A percentile compares a stretch with the other conserved stretches of the same genome.
These are phyloP conservation scores for Verticillium alfalfae DNA, from an alignment of 2,329 filamentous ascomycete genomes.

Conservation along the genomic window DNA sequence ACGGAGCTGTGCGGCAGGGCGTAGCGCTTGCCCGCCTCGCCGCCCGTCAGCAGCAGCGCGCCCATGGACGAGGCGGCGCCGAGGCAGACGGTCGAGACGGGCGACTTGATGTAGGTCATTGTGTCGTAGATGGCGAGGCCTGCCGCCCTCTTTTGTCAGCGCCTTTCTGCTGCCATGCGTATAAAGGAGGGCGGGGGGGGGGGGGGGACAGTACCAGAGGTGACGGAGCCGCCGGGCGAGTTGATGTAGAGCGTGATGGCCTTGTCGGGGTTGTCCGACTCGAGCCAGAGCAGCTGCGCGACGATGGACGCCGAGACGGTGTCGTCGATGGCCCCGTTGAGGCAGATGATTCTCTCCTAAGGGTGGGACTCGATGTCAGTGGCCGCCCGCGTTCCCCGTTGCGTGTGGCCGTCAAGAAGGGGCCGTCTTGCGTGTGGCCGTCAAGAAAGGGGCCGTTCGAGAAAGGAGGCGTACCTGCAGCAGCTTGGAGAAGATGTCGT, in stretches of 20 bases:
- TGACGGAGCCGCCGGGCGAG: constrained; percentile 88
- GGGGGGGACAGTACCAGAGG: constrained; percentile 40
- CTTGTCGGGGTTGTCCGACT: constrained; percentile 92
- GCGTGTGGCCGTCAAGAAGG: too few species aligned
- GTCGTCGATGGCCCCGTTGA: constrained; percentile 90
- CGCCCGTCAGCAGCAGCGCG: constrained; percentile 79
- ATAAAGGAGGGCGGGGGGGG: neutral
- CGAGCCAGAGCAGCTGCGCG: constrained; percentile 93
- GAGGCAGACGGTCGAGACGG: constrained; percentile 91
- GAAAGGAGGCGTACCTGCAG: constrained; percentile 51
- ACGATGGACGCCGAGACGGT: constrained; percentile 89
- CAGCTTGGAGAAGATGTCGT: constrained; percentile 78
- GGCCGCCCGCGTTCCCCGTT: too few species aligned
- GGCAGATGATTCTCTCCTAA: constrained; percentile 86
- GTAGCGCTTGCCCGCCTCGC: constrained; percentile 77
- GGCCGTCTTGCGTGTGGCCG: too few species aligned
- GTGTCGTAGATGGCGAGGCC: constrained; percentile 94
- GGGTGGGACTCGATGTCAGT: too few species aligned
- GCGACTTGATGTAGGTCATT: constrained; percentile 92
- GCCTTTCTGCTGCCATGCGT: too few species aligned
- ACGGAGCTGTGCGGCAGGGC: constrained; percentile 89
- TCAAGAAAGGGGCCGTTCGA: neutral
- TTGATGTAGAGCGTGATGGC: constrained; percentile 98
- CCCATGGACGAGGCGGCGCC: constrained; percentile 96
- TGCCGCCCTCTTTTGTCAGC: constrained; percentile 3